Evolutionary conservation across 768 basidiomycete species (phyloP), one percentile per base, ranked within the genome.

Genomic region (Tylopilus subfusipes): DNA sequence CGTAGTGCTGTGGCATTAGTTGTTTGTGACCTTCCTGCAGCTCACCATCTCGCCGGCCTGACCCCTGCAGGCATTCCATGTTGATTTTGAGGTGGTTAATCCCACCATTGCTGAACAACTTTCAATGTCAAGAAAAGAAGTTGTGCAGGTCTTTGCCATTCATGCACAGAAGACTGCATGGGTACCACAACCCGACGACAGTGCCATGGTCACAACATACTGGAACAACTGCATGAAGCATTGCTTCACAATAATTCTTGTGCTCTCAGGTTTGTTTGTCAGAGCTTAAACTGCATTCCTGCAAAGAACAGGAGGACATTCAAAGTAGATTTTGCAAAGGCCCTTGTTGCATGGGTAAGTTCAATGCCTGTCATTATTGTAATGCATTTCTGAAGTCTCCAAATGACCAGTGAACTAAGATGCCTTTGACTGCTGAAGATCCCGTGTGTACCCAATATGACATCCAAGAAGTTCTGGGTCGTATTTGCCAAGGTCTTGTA

Each of bases 11-110:
- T 78, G 3, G 59, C 71, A 0, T 52, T 59, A 6, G 49, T 68
- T 1, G 55, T 74, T 2, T 74, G 72, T 44, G 75, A 79, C 50
- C 64, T 77, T 16, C 73, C 67, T 2, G 75, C 70, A 1, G 67
- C 71, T 0, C 34, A 62, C 8, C 67, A 74, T 39, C 12, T 66
- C 54, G 4, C 38, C 63, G 5, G 66, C 63, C 2, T 13, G 16
- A 18, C 8, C 1, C 31, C 50, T 12, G n/a, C n/a, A n/a, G n/a
- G 31, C 42, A 4, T 52, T 52, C 8, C 19, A 27, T 14, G 11
- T 22, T 3, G 2, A 29, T 10, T 51, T 42, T 6, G 3, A 21
- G n/a, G 4, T 8, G 1, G 11, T 29, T 19, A 7, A 29, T 21
- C 27, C 27, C 7, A 4, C 18, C 13, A 18, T 13, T 3, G 21